phyloP scores from a whole-genome alignment of 129 eudicot genomes.

The Dittrichia graveolens region DNA sequence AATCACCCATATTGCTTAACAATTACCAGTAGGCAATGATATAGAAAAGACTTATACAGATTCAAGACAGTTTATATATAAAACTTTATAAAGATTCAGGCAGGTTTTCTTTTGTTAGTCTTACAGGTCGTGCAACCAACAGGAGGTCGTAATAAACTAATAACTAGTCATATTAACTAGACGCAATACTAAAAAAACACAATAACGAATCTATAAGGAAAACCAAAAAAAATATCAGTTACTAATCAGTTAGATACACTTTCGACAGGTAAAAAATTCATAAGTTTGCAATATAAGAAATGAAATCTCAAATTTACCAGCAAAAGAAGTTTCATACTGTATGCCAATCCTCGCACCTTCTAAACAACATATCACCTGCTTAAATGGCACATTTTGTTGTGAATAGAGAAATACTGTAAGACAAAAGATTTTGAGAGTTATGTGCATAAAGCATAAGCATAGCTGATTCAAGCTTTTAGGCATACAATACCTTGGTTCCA shows the following conservation, averaged over 20 bases:
- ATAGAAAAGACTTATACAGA: too few species aligned
- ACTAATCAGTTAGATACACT: not conserved
- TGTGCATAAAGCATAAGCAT: not conserved
- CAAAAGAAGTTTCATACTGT: conserved; percentile 87
- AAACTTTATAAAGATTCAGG: too few species aligned
- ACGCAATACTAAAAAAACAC: too few species aligned
- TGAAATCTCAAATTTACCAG: conserved; percentile 51
- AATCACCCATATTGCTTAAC: too few species aligned
- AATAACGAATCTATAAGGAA: too few species aligned
- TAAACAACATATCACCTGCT: conserved; percentile 83
- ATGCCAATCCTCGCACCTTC: conserved; percentile 95
- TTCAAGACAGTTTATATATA: too few species aligned
- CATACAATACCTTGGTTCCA: conserved; percentile 72
- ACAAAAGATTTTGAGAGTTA: too few species aligned
- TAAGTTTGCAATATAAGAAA: not conserved
- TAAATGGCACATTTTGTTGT: conserved; percentile 5
- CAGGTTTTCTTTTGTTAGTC: too few species aligned
- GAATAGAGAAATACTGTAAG: not conserved
- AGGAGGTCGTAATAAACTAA: too few species aligned
- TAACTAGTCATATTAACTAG: too few species aligned
- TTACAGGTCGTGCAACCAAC: too few species aligned
- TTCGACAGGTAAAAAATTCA: not conserved
- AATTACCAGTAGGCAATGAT: too few species aligned
- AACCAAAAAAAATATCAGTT: not conserved
- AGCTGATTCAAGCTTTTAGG: not conserved